phyloP scores from a whole-genome alignment of 768 basidiomycete genomes.

The Psilocybe cyanescens region DNA sequence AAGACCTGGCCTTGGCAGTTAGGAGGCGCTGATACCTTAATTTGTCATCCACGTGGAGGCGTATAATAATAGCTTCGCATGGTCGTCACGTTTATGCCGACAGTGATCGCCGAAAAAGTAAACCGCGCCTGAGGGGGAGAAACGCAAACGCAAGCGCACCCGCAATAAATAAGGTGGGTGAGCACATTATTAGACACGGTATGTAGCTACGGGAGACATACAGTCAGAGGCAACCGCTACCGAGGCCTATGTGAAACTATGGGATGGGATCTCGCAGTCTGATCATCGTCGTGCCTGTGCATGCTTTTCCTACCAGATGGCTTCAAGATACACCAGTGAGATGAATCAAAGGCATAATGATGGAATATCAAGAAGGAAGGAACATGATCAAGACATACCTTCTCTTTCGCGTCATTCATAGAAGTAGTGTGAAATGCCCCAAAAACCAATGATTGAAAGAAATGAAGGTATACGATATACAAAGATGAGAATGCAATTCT shows the following conservation, averaged over 20 bases:
- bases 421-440: slow-evolving; percentile 9
- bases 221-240: not conserved
- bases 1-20: not conserved
- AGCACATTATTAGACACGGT: slow-evolving; percentile 4
- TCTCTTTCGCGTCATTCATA: not conserved
- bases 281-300: not conserved
- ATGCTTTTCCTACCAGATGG: not conserved
- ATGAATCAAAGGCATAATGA: not conserved
- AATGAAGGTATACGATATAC: slow-evolving; percentile 22
- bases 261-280: not conserved
- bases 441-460: slow-evolving; percentile 17
- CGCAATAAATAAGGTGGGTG: not conserved
- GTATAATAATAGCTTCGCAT: slow-evolving; percentile 9
- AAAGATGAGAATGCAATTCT: slow-evolving; percentile 18
- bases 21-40: slow-evolving; percentile 11
- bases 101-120: slow-evolving; percentile 17
- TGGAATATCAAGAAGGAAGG: not conserved
- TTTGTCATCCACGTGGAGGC: slow-evolving; percentile 17
- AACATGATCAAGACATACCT: not conserved
- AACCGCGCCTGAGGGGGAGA: not conserved
- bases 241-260: not conserved
- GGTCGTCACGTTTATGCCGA: slow-evolving; percentile 18
- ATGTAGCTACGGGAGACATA: not conserved
- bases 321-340: too few relatives aligned
- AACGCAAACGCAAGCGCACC: not conserved